These are phyloP conservation scores for Talaromyces marneffei DNA, from an alignment of 2,329 filamentous ascomycete genomes.

Conservation along the genomic window DNA sequence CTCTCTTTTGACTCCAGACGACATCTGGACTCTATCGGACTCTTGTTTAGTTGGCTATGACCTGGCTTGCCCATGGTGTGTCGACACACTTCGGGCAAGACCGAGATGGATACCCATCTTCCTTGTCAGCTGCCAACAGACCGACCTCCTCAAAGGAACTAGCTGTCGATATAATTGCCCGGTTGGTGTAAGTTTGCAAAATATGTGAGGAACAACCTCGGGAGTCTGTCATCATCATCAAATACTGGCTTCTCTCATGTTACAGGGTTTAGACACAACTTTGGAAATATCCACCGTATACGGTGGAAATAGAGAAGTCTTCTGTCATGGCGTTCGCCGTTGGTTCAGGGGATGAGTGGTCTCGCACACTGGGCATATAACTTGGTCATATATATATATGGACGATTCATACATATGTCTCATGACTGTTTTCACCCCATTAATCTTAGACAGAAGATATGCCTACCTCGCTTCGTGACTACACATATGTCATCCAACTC, in stretches of 20 bases:
- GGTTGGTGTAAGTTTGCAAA: too few relatives aligned
- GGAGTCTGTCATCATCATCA: neutral
- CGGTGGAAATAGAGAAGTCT: too few relatives aligned
- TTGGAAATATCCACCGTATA: neutral
- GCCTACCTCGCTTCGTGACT: neutral
- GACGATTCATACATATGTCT: neutral
- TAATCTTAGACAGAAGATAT: neutral
- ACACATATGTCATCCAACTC: neutral
- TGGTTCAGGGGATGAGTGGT: neutral
- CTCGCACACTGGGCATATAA: neutral
- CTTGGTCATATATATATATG: neutral
- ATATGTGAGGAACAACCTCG: neutral
- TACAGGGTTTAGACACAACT: neutral
- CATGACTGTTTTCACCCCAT: neutral
- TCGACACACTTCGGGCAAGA: neutral
- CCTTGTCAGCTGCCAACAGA: neutral
- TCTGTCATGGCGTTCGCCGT: neutral
- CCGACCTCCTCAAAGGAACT: too few relatives aligned
- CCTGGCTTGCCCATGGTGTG: neutral
- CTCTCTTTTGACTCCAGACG: neutral
- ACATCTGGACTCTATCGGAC: neutral
- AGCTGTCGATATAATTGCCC: too few relatives aligned
- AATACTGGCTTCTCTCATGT: neutral
- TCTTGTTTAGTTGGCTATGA: neutral
- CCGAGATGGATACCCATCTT: neutral